Percentiles rank a stretch among this genome's conserved stretches.
phyloP scores from a whole-genome alignment of 768 basidiomycete species.

The Auriscalpium orientale region DNA sequence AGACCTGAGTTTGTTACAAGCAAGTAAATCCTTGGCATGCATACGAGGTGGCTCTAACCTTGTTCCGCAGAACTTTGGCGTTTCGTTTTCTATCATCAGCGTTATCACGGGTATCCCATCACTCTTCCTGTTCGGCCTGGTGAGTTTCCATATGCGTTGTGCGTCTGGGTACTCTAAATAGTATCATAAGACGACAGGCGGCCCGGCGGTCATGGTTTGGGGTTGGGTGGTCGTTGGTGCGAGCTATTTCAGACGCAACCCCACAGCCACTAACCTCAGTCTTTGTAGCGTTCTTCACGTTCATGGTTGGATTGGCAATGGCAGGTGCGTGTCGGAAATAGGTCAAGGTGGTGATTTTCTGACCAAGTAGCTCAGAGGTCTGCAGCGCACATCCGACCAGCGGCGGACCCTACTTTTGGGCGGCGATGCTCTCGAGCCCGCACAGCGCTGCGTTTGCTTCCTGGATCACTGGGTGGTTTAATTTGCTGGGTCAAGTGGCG shows the following conservation, averaged over 20 bases:
- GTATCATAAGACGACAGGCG: conserved; percentile 54
- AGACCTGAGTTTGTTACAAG: conserved; percentile 57
- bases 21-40: conserved; percentile 17
- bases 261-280: neutral
- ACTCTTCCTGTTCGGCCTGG: conserved; percentile 60
- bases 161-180: neutral
- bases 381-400: conserved; percentile 63
- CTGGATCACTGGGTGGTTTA: conserved; percentile 75
- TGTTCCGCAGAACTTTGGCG: conserved; percentile 52
- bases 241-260: conserved; percentile 15
- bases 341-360: neutral
- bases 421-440: conserved; percentile 62
- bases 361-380: conserved; percentile 22
- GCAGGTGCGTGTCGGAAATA: conserved; percentile 38
- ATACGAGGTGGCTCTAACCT: neutral
- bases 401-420: conserved; percentile 76
- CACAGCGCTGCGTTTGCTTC: conserved; percentile 56
- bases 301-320: conserved; percentile 69
- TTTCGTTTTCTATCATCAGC: conserved; percentile 72
- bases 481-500: conserved; percentile 67
- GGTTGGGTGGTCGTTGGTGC: conserved; percentile 59
- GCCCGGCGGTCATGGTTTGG: conserved; percentile 74
- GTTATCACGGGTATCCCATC: conserved; percentile 68
- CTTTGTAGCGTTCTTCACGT: conserved; percentile 51
- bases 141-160: conserved; percentile 24